A percentile compares a stretch with the other conserved stretches of the same genome.
Evolutionary conservation across 2,329 filamentous ascomycete species (phyloP).

Genomic region (Aspergillus novofumigatus): DNA sequence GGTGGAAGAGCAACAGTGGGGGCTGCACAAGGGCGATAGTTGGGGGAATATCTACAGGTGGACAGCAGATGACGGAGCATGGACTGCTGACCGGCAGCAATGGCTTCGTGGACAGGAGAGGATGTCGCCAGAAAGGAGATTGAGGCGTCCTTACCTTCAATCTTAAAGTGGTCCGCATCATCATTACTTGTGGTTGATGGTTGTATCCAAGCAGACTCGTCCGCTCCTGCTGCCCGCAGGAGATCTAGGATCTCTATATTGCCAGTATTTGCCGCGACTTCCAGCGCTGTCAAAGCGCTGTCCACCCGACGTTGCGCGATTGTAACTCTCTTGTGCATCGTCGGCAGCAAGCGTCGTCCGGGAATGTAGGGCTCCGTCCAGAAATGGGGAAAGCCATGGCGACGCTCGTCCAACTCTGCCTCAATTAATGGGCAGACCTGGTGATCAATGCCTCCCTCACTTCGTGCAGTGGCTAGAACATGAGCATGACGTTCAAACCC

Average conservation of each 20-base stretch:
- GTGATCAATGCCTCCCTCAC: conserved; percentile 1
- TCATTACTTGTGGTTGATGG: neutral
- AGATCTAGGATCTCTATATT: conserved; percentile 4
- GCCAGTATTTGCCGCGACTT: conserved; percentile 4
- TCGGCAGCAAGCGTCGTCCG: neutral
- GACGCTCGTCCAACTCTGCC: conserved; percentile 8
- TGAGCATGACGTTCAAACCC: neutral
- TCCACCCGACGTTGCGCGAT: neutral
- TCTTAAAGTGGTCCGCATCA: neutral
- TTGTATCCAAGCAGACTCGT: conserved; percentile 10
- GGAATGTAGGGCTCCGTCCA: conserved; percentile 13
- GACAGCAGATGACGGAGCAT: conserved; percentile 10
- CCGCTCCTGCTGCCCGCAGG: conserved; percentile 8
- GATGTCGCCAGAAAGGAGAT: conserved; percentile 7
- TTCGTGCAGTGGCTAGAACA: conserved; percentile 5
- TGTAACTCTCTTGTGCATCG: too few species aligned
- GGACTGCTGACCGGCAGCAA: conserved; percentile 1
- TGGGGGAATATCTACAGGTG: conserved; percentile 7
- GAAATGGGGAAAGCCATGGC: conserved; percentile 7
- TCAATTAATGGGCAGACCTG: conserved; percentile 7
- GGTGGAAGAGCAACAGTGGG: conserved; percentile 11
- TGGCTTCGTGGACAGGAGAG: conserved; percentile 11
- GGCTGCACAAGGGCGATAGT: conserved; percentile 8
- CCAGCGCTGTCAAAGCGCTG: conserved; percentile 3
- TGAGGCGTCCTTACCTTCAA: neutral